A percentile compares a stretch with the other conserved stretches of the same genome.
These are phyloP conservation scores for Pleoardoris graminearum DNA, from an alignment of 2,329 filamentous ascomycete genomes.

Conservation along the genomic window DNA sequence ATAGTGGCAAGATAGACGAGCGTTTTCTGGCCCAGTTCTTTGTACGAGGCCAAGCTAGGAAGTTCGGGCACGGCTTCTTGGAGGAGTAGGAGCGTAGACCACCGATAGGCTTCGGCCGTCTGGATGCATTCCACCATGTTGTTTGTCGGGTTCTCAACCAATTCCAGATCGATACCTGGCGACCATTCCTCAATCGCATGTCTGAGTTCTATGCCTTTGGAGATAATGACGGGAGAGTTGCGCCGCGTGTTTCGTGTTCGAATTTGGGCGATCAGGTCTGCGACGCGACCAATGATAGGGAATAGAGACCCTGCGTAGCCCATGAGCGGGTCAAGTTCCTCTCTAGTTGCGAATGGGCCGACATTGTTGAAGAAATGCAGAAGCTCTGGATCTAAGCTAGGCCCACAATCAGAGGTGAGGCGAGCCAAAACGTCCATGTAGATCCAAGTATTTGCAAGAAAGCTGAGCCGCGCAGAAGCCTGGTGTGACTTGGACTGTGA, in stretches of 20 bases:
- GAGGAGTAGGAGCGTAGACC: conserved; percentile 65
- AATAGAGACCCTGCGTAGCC: conserved; percentile 68
- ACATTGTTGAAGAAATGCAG: conserved; percentile 15
- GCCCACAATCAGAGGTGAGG: conserved; percentile 63
- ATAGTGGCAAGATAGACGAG: conserved; percentile 65
- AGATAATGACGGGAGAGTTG: conserved; percentile 63
- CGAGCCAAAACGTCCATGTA: conserved; percentile 74
- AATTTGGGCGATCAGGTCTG: conserved; percentile 64
- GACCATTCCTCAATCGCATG: conserved; percentile 64
- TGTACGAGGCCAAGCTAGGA: conserved; percentile 57
- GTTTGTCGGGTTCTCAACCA: conserved; percentile 62
- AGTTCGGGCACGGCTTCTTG: conserved; percentile 70
- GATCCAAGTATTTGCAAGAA: conserved; percentile 70
- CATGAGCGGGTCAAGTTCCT: conserved; percentile 67
- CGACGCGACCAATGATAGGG: conserved; percentile 66
- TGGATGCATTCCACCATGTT: conserved; percentile 65
- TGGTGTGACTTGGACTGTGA: conserved; percentile 47
- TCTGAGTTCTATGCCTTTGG: conserved; percentile 64
- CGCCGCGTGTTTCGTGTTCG: conserved; percentile 50
- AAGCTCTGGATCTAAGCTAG: conserved; percentile 52
- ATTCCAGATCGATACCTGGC: conserved; percentile 58
- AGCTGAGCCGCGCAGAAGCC: conserved; percentile 56
- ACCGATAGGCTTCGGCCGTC: conserved; percentile 68
- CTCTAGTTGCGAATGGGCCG: conserved; percentile 25
- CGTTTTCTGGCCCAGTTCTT: conserved; percentile 63